Base-by-base conservation (phyloP, 139 green algal genomes). In the Ostreobium quekettii region DNA sequence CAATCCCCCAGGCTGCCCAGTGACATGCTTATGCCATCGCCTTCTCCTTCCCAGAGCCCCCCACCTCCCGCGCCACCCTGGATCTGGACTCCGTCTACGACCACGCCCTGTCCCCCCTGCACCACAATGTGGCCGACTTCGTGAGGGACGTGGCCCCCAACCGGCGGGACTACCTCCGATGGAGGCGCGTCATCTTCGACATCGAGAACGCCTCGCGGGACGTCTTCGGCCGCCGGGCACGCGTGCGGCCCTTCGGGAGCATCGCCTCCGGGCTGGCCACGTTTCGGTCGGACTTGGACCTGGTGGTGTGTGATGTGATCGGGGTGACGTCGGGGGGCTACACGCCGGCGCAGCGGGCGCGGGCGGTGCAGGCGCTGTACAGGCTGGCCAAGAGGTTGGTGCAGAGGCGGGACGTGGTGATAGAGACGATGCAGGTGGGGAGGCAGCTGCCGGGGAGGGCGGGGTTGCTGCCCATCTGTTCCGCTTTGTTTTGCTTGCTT, bases 231-330 rank as follows among this genome's bases (percentile, higher is more conserved):
- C 30, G 5, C 7, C 28, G 32, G 15, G 59, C 59, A 38, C 28
- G 24, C 7, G 30, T 66, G 4, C 6, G 7, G 15, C 6, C 32
- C 4, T 66, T 66, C 30, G 59, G 59, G 28, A 66, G 59, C 30
- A 28, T 48, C 47, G 28, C 59, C 5, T 39, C 24, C 24, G 59
- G 59, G 6, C 59, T 66, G 28, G 8, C 59, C 7, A 66, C 30
- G 28, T 33, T 48, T 33, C 5, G 11, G 11, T 66, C 59, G 32
- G 59, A 66, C 32, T n/a, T 66, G 6, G 59, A 66, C 30, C 30
- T 66, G 30, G 59, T 42, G 24, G 32, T 66, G 24, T 30, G 46
- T 7, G 47, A 66, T 7, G 26, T 66, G 7, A 47, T 66, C n/a
- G 11, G 30, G 7, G 7, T 66, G 28, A 39, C 5, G 30, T 48